phyloP scores from a whole-genome alignment of 2,329 filamentous ascomycete species.

The Sphaerulina musiva region DNA sequence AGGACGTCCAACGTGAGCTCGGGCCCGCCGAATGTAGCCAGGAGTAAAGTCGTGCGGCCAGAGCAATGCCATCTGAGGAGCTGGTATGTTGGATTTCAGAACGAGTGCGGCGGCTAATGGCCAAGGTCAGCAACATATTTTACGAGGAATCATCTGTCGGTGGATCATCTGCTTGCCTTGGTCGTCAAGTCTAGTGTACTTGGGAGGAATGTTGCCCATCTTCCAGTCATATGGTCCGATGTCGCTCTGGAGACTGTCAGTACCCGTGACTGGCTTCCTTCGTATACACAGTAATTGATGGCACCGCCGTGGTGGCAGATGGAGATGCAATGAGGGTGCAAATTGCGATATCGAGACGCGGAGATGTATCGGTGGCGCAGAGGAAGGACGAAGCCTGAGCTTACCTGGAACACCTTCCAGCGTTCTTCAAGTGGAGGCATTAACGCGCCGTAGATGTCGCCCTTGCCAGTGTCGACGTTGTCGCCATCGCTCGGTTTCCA shows the following conservation, averaged over 20 bases:
- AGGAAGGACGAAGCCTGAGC: background rate
- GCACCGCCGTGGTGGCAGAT: background rate
- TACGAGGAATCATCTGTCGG: background rate
- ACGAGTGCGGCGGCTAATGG: slow-evolving; percentile 32
- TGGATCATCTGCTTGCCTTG: background rate
- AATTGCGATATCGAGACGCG: background rate
- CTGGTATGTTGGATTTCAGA: slow-evolving; percentile 26
- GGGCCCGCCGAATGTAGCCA: slow-evolving; percentile 29
- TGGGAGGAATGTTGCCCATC: slow-evolving; percentile 31
- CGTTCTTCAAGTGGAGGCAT: slow-evolving; percentile 24
- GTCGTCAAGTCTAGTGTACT: slow-evolving; percentile 39
- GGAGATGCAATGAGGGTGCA: background rate
- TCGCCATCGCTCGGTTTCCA: slow-evolving; percentile 38
- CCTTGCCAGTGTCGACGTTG: slow-evolving; percentile 32
- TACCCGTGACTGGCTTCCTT: background rate
- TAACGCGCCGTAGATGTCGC: slow-evolving; percentile 7
- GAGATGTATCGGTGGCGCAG: background rate
- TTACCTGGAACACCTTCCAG: slow-evolving; percentile 37
- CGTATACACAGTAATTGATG: background rate
- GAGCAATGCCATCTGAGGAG: slow-evolving; percentile 21
- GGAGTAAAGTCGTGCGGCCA: slow-evolving; percentile 38
- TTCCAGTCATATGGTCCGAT: slow-evolving; percentile 26
- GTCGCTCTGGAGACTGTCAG: slow-evolving; percentile 19
- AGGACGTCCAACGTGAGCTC: slow-evolving; percentile 36
- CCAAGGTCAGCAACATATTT: background rate